Conservation (phyloP, 2,329 filamentous ascomycete genomes). For the Ophiostoma novo-ulmi region DNA sequence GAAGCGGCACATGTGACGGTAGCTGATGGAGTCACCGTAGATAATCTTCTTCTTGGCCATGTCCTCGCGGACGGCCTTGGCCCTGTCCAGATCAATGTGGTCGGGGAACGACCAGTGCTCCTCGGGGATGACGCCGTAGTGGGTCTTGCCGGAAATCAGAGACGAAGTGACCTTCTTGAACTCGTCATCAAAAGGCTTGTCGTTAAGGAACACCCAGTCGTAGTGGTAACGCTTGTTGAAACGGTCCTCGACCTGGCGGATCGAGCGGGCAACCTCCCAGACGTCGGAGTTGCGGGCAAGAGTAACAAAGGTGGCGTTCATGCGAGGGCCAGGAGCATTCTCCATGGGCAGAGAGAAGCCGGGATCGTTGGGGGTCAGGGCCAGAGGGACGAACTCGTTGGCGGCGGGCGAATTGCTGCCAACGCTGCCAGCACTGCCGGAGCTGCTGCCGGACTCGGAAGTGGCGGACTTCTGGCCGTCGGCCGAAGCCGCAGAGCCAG, state of each 20-base stretch:
- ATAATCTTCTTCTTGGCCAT: slow-evolving; percentile 96
- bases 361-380: slow-evolving; percentile 48
- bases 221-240: slow-evolving; percentile 98
- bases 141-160: slow-evolving; percentile 85
- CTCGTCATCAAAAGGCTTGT: slow-evolving; percentile 83
- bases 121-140: slow-evolving; percentile 81
- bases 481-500: slow-evolving; percentile 34
- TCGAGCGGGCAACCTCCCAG: slow-evolving; percentile 95
- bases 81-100: slow-evolving; percentile 93
- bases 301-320: slow-evolving; percentile 97
- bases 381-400: slow-evolving; percentile 39
- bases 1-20: slow-evolving; percentile 98
- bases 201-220: slow-evolving; percentile 99
- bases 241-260: slow-evolving; percentile 92
- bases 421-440: slow-evolving; percentile 28
- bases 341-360: slow-evolving; percentile 50
- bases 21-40: slow-evolving; percentile 94
- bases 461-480: slow-evolving; percentile 12
- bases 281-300: slow-evolving; percentile 88
- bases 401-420: slow-evolving; percentile 31
- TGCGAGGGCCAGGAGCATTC: slow-evolving; percentile 62
- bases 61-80: slow-evolving; percentile 81
- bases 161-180: slow-evolving; percentile 90
- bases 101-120: slow-evolving; percentile 98
- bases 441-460: not conserved